These are phyloP conservation scores for Podospora pseudopauciseta DNA, from an alignment of 495 filamentous ascomycete species.

Conservation along the genomic window DNA sequence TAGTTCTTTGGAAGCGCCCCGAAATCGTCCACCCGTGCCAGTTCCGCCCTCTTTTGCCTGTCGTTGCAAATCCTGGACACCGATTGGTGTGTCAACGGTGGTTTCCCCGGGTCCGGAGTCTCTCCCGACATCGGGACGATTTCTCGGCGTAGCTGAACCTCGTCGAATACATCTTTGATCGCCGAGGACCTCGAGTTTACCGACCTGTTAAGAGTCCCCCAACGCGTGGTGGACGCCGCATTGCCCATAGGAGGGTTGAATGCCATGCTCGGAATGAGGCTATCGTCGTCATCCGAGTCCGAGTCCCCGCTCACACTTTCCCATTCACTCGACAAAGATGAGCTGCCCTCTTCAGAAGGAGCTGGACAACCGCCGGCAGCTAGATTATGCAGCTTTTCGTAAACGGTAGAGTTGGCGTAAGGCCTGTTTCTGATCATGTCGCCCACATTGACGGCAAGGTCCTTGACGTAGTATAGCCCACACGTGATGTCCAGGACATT, in stretches of 20 bases:
- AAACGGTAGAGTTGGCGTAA: background rate
- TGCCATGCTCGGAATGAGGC: background rate
- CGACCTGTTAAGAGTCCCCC: slow-evolving; percentile 3
- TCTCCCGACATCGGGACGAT: slow-evolving; percentile 30
- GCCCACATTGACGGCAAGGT: slow-evolving; percentile 16
- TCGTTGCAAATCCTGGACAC: background rate
- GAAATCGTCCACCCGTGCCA: background rate
- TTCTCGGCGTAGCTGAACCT: slow-evolving; percentile 17
- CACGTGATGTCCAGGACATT: slow-evolving; percentile 27
- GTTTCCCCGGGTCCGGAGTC: slow-evolving; percentile 7
- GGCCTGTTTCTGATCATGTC: slow-evolving; percentile 9
- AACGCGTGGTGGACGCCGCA: slow-evolving; percentile 1
- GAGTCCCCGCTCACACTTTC: background rate
- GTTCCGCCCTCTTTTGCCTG: slow-evolving; percentile 1
- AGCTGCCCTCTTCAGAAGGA: background rate
- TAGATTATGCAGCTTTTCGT: slow-evolving; percentile 6
- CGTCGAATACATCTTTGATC: slow-evolving; percentile 17
- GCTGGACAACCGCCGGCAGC: background rate
- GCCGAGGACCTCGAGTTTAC: background rate
- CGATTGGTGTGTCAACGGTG: background rate
- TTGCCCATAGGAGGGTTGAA: background rate
- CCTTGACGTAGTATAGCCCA: slow-evolving; percentile 28
- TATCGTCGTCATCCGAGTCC: background rate
- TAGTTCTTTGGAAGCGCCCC: slow-evolving; percentile 19
- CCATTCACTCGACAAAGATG: background rate